phyloP scores from a whole-genome alignment of 345 rosid genomes.

The Populus deltoides region DNA sequence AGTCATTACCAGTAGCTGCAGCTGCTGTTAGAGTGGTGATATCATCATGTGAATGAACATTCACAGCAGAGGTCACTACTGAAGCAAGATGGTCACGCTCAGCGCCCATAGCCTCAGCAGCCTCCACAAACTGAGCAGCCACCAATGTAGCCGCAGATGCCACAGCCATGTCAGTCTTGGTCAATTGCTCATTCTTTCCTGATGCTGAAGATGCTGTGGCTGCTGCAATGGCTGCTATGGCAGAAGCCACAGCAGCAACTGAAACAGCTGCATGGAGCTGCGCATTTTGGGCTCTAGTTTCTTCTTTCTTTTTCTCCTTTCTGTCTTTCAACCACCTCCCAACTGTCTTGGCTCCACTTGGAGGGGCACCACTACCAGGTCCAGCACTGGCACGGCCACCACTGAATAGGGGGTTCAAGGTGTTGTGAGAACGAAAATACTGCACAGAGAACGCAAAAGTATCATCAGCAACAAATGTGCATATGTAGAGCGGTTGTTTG shows the following conservation, averaged over 20 bases:
- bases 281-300: slow-evolving; percentile 76
- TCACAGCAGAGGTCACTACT: slow-evolving; percentile 84
- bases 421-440: slow-evolving; percentile 80
- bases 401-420: slow-evolving; percentile 72
- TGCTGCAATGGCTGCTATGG: slow-evolving; percentile 80
- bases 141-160: slow-evolving; percentile 92
- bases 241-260: slow-evolving; percentile 89
- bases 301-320: slow-evolving; percentile 92
- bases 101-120: slow-evolving; percentile 86
- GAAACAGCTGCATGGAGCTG: slow-evolving; percentile 88
- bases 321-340: slow-evolving; percentile 98
- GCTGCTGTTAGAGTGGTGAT: slow-evolving; percentile 90
- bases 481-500: background rate
- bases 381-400: slow-evolving; percentile 50
- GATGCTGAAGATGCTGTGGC: slow-evolving; percentile 68
- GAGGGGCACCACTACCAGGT: slow-evolving; percentile 51
- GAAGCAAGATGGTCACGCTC: slow-evolving; percentile 81
- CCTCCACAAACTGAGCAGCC: slow-evolving; percentile 97
- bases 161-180: slow-evolving; percentile 77
- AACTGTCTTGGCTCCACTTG: slow-evolving; percentile 67
- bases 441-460: slow-evolving; percentile 25
- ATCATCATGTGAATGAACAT: slow-evolving; percentile 79
- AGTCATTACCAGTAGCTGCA: slow-evolving; percentile 75
- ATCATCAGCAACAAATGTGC: background rate
- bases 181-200: slow-evolving; percentile 57